A percentile compares a stretch with the other conserved stretches of the same genome.
Evolutionary conservation across 2,329 filamentous ascomycete genomes (phyloP).

Genomic region (Penicillium sp.): DNA sequence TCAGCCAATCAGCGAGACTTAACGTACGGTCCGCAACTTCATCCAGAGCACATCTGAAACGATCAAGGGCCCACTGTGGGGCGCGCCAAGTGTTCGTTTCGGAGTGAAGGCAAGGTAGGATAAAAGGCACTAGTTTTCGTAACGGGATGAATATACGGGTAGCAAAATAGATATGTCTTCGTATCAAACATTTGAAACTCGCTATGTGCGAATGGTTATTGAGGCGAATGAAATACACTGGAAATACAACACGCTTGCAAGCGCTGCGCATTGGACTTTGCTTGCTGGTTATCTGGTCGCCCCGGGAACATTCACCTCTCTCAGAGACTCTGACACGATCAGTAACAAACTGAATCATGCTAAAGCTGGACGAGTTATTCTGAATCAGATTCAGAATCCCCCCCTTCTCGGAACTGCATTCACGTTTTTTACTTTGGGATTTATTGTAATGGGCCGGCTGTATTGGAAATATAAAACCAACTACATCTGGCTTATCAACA

Average conservation of each 20-base stretch:
- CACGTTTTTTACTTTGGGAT: constrained; percentile 41
- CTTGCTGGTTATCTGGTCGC: constrained; percentile 4
- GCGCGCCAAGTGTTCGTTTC: too few relatives aligned
- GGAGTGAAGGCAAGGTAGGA: too few relatives aligned
- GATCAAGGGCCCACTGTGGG: too few relatives aligned
- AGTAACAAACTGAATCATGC: constrained; percentile 25
- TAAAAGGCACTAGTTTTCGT: too few relatives aligned
- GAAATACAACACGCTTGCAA: constrained; percentile 46
- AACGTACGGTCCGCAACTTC: too few relatives aligned
- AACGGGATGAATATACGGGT: too few relatives aligned
- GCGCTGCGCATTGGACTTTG: constrained; percentile 38
- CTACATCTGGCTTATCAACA: constrained; percentile 51
- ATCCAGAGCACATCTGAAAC: too few relatives aligned
- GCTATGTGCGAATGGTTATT: constrained; percentile 46
- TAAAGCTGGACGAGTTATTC: constrained; percentile 27
- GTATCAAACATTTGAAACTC: not conserved
- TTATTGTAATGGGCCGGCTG: constrained; percentile 40
- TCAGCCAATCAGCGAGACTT: too few relatives aligned
- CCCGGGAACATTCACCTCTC: constrained; percentile 2
- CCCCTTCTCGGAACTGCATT: constrained; percentile 44
- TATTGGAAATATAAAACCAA: constrained; percentile 45
- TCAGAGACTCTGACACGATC: constrained; percentile 24
- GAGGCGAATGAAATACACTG: constrained; percentile 44
- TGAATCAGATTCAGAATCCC: constrained; percentile 33
- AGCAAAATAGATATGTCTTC: too few relatives aligned